phyloP scores from a whole-genome alignment of 768 basidiomycete species.

The Pleurotus ostreatus region DNA sequence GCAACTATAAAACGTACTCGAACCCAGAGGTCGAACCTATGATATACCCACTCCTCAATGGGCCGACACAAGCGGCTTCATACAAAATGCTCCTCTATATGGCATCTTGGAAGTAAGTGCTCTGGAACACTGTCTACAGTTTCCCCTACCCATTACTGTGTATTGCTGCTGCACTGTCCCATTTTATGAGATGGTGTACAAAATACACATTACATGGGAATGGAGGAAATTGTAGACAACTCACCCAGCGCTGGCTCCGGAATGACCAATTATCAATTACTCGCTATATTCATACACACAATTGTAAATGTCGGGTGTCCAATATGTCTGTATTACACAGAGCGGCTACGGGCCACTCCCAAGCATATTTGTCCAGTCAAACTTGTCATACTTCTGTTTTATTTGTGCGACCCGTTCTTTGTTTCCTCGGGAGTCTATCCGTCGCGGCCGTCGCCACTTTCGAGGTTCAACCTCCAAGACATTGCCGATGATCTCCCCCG shows the following conservation, averaged over 20 bases:
- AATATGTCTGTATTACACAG: neutral
- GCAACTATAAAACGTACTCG: no score
- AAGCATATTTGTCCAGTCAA: conserved; percentile 80
- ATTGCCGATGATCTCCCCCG: conserved; percentile 91
- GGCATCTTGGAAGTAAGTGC: no score
- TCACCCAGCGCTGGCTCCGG: neutral
- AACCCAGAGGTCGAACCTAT: no score
- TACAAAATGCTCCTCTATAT: no score
- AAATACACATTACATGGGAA: neutral
- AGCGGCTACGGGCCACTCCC: conserved; percentile 19
- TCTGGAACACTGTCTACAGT: no score
- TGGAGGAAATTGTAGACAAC: neutral
- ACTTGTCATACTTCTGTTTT: conserved; percentile 71
- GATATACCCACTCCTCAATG: no score
- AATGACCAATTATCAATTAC: neutral
- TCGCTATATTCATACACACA: neutral
- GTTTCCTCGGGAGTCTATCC: conserved; percentile 67
- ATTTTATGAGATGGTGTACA: no score
- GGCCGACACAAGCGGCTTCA: no score
- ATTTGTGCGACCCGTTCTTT: conserved; percentile 66
- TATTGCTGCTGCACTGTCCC: no score
- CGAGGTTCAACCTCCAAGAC: conserved; percentile 83
- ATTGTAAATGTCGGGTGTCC: no score
- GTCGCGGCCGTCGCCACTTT: conserved; percentile 77
- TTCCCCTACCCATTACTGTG: no score